Evolutionary conservation across 163 green algal genomes (phyloP), one percentile per base, ranked within the genome.

Genomic region (Botryococcus braunii): DNA sequence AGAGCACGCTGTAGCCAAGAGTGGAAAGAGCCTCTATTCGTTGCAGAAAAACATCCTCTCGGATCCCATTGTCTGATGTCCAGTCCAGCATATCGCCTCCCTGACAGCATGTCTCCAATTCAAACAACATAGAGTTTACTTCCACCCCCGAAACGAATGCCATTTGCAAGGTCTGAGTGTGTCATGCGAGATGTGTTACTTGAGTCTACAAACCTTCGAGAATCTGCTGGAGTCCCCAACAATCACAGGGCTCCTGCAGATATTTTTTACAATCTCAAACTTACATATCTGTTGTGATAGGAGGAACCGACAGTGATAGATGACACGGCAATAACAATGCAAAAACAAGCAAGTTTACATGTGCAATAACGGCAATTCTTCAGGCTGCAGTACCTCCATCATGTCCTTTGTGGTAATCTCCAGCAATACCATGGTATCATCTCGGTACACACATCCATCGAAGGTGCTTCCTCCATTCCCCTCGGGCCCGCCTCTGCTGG

Each of bases 41-140:
- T 64, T 83, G 72, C 4, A 85, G 60, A 69, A 85, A 85, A 25
- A 65, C 74, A 17, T 74, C 69, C 64, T 83, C 74, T 58, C 79
- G 72, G 37, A 83, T 78, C 58, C 76, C 76, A 17, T 66, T 69
- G 36, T 84, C 71, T n/a, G 40, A 71, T 4, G 78, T 84, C 78
- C 78, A 84, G 72, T 84, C 78, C 69, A 84, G 74, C 31, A 84
- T 39, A 40, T 84, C 78, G 37, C 78, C 78, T 46, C 75, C 72
- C 71, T 79, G 73, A 58, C 69, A 2, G 32, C 59, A 68, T 31
- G 17, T 64, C n/a, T 11, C 9, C 31, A 41, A 41, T 39, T 8
- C 35, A 5, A n/a, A 38, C 50, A 23, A 8, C n/a, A n/a, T n/a
- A n/a, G n/a, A n/a, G n/a, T n/a, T n/a, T n/a, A n/a, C n/a, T n/a